Percentiles rank a stretch among this genome's conserved stretches.
Conservation (phyloP, 495 filamentous ascomycete genomes). For the Aspergillus conjunctus region DNA sequence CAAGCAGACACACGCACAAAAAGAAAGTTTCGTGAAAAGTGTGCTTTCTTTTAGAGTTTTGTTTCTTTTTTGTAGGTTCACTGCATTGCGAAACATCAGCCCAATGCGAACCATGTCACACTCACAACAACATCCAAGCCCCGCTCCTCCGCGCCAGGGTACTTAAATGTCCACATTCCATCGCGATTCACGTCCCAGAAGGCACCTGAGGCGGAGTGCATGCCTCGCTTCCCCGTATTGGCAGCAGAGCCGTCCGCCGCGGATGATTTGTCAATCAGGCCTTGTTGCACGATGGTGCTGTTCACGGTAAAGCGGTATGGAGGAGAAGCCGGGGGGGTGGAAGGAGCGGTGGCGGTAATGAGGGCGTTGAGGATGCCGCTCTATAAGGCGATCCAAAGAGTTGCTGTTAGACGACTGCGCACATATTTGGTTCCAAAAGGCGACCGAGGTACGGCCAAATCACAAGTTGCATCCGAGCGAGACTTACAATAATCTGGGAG, state of each 20-base stretch:
- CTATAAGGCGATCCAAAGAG: constrained; percentile 43
- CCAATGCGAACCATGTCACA: constrained; percentile 78
- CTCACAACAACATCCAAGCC: constrained; percentile 91
- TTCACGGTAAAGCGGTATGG: constrained; percentile 91
- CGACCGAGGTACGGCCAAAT: not conserved
- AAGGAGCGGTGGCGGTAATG: constrained; percentile 76
- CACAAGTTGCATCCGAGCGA: not conserved
- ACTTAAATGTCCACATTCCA: constrained; percentile 98
- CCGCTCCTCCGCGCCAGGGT: constrained; percentile 76
- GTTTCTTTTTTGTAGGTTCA: constrained; percentile 1
- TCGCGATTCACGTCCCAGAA: constrained; percentile 98
- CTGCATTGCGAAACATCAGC: constrained; percentile 25
- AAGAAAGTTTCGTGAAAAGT: constrained; percentile 12
- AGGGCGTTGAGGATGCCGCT: constrained; percentile 83
- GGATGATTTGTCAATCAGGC: constrained; percentile 46
- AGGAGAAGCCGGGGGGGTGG: constrained; percentile 45
- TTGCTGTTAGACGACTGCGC: constrained; percentile 4
- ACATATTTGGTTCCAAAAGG: not conserved
- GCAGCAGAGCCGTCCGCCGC: constrained; percentile 39
- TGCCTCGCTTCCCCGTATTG: constrained; percentile 80
- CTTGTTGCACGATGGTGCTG: constrained; percentile 96
- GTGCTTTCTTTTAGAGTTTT: constrained; percentile 19
- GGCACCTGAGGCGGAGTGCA: constrained; percentile 93
- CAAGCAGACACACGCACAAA: constrained; percentile 3
- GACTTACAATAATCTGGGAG: constrained; percentile 80